Base-by-base conservation (phyloP, 306 rosid species). In the Nissolia schottii region DNA sequence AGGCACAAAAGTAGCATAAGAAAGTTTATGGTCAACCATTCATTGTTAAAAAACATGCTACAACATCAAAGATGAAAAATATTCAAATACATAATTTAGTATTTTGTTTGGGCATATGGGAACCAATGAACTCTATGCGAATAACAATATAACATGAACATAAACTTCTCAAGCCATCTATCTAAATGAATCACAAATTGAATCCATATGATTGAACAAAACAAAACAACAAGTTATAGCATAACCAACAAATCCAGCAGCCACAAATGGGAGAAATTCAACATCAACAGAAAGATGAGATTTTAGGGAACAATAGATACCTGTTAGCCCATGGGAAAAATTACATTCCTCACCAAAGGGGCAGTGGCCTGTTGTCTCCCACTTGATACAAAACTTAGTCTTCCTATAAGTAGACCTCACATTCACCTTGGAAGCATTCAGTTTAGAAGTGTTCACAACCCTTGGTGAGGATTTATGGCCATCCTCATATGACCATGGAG, bases 291-390 rank as follows among this genome's bases (percentile, higher is more conserved):
- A 56, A 11, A 45, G 10, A 58, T 60, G 10, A 13, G 37, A 18
- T 73, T 20, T 24, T 11, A 79, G n/a, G 64, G 6, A 28, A 49
- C 18, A 79, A 58, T 23, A 75, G 18, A 22, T 82, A 94, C 97
- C 99, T 89, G 89, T 82, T 61, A 75, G 87, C 3, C 99, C 99
- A 79, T 95, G 99, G 29, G 97, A 96, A 81, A 89, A 95, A 85
- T 89, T 96, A 65, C 99, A 95, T 15, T 88, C 86, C 15, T 82
- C 92, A 1, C 92, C 90, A 11, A 84, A 95, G 28, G 88, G 86
- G 75, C 99, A 95, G 22, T 81, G 82, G 1, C 96, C 96, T 8
- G 88, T 87, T 23, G 54, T 77, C 85, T 91, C 90, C 90, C 90
- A 95, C 73, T 86, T 89, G 73, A 67, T 77, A 76, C 99, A 95